Conservation (phyloP, 495 filamentous ascomycete species). For the Lepidopterella palustris region DNA sequence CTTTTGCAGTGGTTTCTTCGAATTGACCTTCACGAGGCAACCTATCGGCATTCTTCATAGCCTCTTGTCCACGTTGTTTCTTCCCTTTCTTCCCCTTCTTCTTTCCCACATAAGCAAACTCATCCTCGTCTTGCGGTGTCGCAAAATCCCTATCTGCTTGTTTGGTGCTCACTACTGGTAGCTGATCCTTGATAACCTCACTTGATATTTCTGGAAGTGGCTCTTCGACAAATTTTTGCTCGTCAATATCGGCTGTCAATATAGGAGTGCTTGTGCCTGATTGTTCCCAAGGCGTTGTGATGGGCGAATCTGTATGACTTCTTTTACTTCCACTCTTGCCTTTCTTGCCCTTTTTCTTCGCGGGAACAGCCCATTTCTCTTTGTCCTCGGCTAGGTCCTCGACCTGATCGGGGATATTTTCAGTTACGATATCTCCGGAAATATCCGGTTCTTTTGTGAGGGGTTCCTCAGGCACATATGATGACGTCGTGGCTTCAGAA, state of each 20-base stretch:
- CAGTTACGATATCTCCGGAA: no score
- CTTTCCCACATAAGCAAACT: conserved; percentile 23
- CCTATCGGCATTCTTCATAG: neutral
- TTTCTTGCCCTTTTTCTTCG: conserved; percentile 31
- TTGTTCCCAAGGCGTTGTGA: neutral
- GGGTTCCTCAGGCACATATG: neutral
- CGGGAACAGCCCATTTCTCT: neutral
- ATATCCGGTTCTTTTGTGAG: neutral
- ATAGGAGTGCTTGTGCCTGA: neutral
- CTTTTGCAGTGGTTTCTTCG: neutral
- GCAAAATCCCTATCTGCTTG: neutral
- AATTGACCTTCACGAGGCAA: neutral
- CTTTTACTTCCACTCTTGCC: conserved; percentile 16
- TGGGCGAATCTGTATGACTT: neutral
- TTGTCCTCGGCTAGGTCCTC: neutral
- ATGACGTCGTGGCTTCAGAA: neutral
- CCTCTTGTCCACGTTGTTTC: neutral
- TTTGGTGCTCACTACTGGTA: neutral
- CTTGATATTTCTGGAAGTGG: neutral
- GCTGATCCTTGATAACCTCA: neutral
- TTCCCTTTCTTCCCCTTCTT: conserved; percentile 25
- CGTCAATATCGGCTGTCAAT: neutral
- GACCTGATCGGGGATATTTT: no score
- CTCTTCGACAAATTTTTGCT: neutral
- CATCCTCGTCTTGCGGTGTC: neutral